These are phyloP conservation scores for Suillus occidentalis DNA, from an alignment of 768 basidiomycete species.

Conservation along the genomic window DNA sequence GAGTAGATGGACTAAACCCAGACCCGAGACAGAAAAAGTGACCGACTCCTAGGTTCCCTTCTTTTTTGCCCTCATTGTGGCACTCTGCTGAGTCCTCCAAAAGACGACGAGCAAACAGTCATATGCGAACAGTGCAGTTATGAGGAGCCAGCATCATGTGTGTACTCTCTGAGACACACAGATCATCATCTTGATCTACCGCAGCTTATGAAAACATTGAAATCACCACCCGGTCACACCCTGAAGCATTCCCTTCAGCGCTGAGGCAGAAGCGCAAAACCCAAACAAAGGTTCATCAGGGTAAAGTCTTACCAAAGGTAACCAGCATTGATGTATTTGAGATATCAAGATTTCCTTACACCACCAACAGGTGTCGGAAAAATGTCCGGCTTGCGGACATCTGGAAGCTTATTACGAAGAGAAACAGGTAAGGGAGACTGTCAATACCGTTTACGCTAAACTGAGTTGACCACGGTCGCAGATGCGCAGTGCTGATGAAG, in stretches of 20 bases:
- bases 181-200: slow-evolving; percentile 1
- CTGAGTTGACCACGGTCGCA: slow-evolving; percentile 26
- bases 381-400: slow-evolving; percentile 86
- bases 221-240: slow-evolving; percentile 87
- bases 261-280: slow-evolving; percentile 88
- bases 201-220: slow-evolving; percentile 90
- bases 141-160: slow-evolving; percentile 86
- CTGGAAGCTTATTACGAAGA: slow-evolving; percentile 86
- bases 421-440: slow-evolving; percentile 60
- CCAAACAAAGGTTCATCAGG: slow-evolving; percentile 76
- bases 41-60: slow-evolving; percentile 64
- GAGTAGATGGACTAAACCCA: slow-evolving; percentile 15
- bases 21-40: neutral
- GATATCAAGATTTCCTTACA: neutral
- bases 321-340: slow-evolving; percentile 36
- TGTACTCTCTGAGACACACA: slow-evolving; percentile 33
- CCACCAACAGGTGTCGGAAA: slow-evolving; percentile 71
- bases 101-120: slow-evolving; percentile 70
- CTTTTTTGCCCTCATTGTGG: slow-evolving; percentile 95
- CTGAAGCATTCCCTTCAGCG: slow-evolving; percentile 91
- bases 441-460: neutral
- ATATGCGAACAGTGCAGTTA: slow-evolving; percentile 87
- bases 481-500: slow-evolving; percentile 92
- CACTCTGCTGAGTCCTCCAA: slow-evolving; percentile 81
- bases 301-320: slow-evolving; percentile 67